Base-by-base conservation (phyloP, 2,329 filamentous ascomycete species). In the Ophiostoma populinum region DNA sequence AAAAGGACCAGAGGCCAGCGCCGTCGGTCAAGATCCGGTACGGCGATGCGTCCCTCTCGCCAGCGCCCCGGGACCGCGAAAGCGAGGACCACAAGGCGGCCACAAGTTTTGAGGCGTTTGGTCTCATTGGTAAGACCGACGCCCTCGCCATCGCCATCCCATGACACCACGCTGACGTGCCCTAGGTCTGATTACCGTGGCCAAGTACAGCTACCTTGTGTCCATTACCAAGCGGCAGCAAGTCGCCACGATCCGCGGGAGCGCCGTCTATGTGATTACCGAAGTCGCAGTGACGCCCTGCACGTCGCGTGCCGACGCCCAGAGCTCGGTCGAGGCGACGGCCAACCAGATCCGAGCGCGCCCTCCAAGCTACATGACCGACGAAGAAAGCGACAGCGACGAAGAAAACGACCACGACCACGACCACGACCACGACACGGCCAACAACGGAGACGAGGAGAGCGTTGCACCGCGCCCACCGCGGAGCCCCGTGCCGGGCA, bases 251-350 rank as follows among this genome's bases (percentile, higher is more conserved):
- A 74, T 95, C 33, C 74, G 76, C 43, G 83, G 82, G 6, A 75
- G 70, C 37, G 77, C 86, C 0, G 63, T 95, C 37, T 98, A 92
- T 54, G 75, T 83, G 25, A 72, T 94, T 40, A 90, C 80, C 28
- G 82, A 92, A 46, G 80, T 95, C 21, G 78, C 83, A 6, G 61
- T 95, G n/a, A 92, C 92, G 6, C 90, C 90, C 1, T 74, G 90
- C 35, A 70, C 75, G 2, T 87, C 80, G 6, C 76, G 77, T 47
- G 52, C 56, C 26, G 82, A 92, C 28, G 86, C 87, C 5, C 65
- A 71, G 41, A 66, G 68, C 19, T 78, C 82, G 7, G 78, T 95
- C 39, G 55, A 58, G 3, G 67, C 69, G 37, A 80, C 80, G 0
- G 55, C 59, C 1, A 45, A 45, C 7, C 55, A 61, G 15, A 47